A percentile compares a stretch with the other conserved stretches of the same genome.
Conservation (phyloP, 2,329 filamentous ascomycete species). For the Paecilomyces dactylethromorphus region DNA sequence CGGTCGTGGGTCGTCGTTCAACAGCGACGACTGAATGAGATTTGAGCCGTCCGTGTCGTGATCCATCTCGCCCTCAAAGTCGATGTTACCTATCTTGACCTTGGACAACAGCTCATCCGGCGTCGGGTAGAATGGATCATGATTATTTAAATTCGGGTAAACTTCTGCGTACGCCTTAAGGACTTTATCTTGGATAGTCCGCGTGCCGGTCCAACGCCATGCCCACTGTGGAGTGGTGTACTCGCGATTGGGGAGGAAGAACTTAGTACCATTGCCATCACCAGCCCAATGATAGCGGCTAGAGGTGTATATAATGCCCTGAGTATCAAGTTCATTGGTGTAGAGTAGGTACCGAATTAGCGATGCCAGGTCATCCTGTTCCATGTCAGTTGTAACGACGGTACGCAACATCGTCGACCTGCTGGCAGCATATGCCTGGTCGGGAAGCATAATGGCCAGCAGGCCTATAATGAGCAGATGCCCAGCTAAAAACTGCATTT, state of each 20-base stretch:
- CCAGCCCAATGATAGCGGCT: conserved; percentile 14
- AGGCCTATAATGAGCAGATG: no score
- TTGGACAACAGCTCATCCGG: neutral
- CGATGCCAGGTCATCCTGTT: neutral
- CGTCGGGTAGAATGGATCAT: neutral
- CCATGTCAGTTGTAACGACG: neutral
- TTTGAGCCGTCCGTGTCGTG: neutral
- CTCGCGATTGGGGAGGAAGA: neutral
- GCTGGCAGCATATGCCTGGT: neutral
- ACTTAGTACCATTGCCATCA: conserved; percentile 10
- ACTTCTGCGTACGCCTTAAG: neutral
- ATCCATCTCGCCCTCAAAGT: neutral
- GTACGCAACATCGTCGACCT: neutral
- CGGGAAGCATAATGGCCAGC: no score
- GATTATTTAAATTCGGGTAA: neutral
- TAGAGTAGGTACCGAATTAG: conserved; percentile 1
- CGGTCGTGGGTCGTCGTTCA: conserved; percentile 10
- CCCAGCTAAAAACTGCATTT: no score
- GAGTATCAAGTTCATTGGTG: conserved; percentile 14
- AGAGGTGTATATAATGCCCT: conserved; percentile 13
- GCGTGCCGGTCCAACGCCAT: neutral
- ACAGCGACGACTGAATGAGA: neutral
- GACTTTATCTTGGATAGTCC: neutral
- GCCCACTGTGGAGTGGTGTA: neutral
- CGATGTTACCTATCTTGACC: neutral